Evolutionary conservation across 1,139 yeast genomes (phyloP).

Genomic region (Scheffersomyces quercinus): DNA sequence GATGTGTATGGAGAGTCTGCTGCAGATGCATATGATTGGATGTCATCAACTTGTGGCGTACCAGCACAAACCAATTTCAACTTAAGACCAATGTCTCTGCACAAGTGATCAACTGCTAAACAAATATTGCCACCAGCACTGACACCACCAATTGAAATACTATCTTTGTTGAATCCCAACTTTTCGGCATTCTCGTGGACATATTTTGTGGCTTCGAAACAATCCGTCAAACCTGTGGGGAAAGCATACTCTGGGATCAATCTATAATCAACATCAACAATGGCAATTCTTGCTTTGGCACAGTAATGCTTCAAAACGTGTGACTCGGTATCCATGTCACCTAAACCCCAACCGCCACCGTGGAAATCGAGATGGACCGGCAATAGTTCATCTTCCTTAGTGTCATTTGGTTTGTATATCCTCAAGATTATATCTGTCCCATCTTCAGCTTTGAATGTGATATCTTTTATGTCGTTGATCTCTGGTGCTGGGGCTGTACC

Average conservation of each 20-base stretch:
- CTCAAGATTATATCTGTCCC: slow-evolving; percentile 10
- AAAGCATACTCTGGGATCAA: slow-evolving; percentile 18
- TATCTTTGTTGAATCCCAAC: slow-evolving; percentile 7
- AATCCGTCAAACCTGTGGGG: slow-evolving; percentile 22
- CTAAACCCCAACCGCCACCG: slow-evolving; percentile 35
- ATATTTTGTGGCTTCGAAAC: slow-evolving; percentile 19
- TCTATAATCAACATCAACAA: slow-evolving; percentile 23
- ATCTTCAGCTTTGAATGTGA: slow-evolving; percentile 6
- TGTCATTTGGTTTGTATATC: slow-evolving; percentile 22
- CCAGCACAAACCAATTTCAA: slow-evolving; percentile 27
- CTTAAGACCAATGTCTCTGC: slow-evolving; percentile 18
- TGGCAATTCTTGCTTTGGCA: slow-evolving; percentile 18
- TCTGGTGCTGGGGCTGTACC: slow-evolving; percentile 20
- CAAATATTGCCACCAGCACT: slow-evolving; percentile 24
- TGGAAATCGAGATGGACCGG: slow-evolving; percentile 31
- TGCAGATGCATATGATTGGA: slow-evolving; percentile 12
- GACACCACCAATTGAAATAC: slow-evolving; percentile 24
- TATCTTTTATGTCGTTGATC: slow-evolving; percentile 14
- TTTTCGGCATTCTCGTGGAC: slow-evolving; percentile 10
- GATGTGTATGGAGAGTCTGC: slow-evolving; percentile 24
- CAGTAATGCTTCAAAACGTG: slow-evolving; percentile 18
- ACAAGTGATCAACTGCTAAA: slow-evolving; percentile 20
- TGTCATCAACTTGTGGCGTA: slow-evolving; percentile 28
- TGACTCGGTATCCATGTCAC: slow-evolving; percentile 26
- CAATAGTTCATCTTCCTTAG: slow-evolving; percentile 7